Evolutionary conservation across 495 filamentous ascomycete species (phyloP).

Genomic region (Hypoxylon cercidicola): DNA sequence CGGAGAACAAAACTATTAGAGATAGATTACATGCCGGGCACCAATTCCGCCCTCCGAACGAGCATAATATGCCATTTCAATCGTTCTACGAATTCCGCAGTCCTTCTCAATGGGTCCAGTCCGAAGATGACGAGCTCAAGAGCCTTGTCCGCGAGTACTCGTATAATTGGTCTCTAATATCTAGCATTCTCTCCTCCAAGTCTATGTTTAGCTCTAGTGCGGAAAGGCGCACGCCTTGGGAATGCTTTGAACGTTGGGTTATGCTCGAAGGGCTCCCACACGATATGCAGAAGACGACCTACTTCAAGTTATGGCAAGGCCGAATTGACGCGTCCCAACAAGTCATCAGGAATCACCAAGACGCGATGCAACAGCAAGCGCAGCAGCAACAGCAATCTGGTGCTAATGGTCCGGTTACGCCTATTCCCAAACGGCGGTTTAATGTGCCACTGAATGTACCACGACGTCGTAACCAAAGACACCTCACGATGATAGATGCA

Average conservation of each 20-base stretch:
- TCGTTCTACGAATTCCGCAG: conserved; percentile 86
- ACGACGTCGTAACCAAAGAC: conserved; percentile 81
- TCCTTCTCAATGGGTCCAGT: conserved; percentile 88
- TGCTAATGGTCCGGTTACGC: conserved; percentile 65
- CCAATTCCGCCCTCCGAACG: conserved; percentile 90
- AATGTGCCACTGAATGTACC: conserved; percentile 84
- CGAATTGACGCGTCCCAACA: conserved; percentile 83
- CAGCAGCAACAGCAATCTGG: conserved; percentile 63
- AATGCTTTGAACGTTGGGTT: conserved; percentile 98
- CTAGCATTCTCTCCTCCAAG: conserved; percentile 75
- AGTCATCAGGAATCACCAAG: conserved; percentile 66
- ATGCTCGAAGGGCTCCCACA: conserved; percentile 85
- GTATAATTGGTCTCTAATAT: conserved; percentile 97
- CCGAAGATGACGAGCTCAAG: conserved; percentile 90
- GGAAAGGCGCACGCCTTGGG: conserved; percentile 95
- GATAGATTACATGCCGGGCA: conserved; percentile 93
- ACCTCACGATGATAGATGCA: conserved; percentile 87
- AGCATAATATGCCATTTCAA: conserved; percentile 86
- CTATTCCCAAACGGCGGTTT: conserved; percentile 67
- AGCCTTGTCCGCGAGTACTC: conserved; percentile 87
- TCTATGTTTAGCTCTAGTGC: conserved; percentile 82
- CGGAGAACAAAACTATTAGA: conserved; percentile 88
- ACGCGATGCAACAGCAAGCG: conserved; percentile 56
- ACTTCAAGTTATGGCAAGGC: conserved; percentile 86
- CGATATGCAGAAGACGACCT: conserved; percentile 92